Evolutionary conservation across 2,329 filamentous ascomycete species (phyloP).

Genomic region (Coleophoma cylindrospora): DNA sequence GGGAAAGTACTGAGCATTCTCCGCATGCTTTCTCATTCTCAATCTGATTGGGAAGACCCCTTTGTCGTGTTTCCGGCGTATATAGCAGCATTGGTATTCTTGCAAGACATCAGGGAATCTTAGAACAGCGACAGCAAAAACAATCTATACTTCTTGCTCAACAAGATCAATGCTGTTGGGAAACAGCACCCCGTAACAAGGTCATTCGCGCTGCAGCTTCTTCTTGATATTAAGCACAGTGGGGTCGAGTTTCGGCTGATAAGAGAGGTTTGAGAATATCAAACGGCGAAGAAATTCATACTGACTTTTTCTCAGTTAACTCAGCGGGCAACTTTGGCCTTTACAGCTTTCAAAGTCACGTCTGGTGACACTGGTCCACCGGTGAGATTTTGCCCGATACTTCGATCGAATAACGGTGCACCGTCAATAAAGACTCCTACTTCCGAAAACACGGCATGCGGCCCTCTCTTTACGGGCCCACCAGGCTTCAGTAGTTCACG

Average conservation of each 20-base stretch:
- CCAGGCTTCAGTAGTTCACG: too few relatives aligned
- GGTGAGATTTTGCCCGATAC: too few relatives aligned
- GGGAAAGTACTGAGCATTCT: slow-evolving; percentile 64
- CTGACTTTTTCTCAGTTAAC: too few relatives aligned
- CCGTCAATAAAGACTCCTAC: too few relatives aligned
- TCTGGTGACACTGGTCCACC: too few relatives aligned
- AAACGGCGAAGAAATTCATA: too few relatives aligned
- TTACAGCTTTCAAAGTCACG: too few relatives aligned
- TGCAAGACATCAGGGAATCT: slow-evolving; percentile 62
- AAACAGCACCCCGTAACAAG: slow-evolving; percentile 62
- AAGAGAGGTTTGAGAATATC: not conserved
- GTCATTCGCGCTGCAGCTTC: slow-evolving; percentile 65
- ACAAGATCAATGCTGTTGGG: slow-evolving; percentile 62
- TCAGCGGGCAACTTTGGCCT: too few relatives aligned
- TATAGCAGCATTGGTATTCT: slow-evolving; percentile 64
- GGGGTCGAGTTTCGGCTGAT: not conserved
- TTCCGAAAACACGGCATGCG: too few relatives aligned
- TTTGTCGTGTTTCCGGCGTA: slow-evolving; percentile 69
- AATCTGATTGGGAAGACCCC: slow-evolving; percentile 53
- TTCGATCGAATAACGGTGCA: too few relatives aligned
- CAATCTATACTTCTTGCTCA: slow-evolving; percentile 61
- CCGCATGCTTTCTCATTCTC: slow-evolving; percentile 47
- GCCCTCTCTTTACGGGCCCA: too few relatives aligned
- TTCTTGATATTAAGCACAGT: slow-evolving; percentile 54
- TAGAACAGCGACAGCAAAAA: slow-evolving; percentile 55